These are phyloP conservation scores for Agrocybe chaxingu DNA, from an alignment of 768 basidiomycete species.

Conservation along the genomic window DNA sequence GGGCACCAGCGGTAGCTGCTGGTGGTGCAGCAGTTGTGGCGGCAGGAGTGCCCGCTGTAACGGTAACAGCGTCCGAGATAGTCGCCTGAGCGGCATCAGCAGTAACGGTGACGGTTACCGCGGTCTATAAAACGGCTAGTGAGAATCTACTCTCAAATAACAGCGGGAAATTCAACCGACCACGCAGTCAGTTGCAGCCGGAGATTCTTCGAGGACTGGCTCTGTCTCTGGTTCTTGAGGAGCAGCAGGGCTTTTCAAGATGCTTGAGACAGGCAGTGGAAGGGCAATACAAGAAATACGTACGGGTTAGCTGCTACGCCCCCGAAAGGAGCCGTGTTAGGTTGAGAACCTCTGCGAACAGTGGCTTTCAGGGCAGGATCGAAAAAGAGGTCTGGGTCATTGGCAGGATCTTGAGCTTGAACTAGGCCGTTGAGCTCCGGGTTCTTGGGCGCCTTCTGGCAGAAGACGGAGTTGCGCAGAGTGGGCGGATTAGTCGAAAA, in stretches of 20 bases:
- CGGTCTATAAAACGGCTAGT: slow-evolving; percentile 16
- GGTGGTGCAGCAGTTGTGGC: slow-evolving; percentile 16
- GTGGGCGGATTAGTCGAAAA: slow-evolving; percentile 50
- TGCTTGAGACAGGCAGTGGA: background rate
- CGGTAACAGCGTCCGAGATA: slow-evolving; percentile 24
- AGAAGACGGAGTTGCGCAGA: slow-evolving; percentile 54
- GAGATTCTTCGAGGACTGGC: slow-evolving; percentile 8
- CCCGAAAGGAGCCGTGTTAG: slow-evolving; percentile 47
- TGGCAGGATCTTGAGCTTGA: slow-evolving; percentile 51
- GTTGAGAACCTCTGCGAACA: slow-evolving; percentile 43
- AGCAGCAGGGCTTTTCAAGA: background rate
- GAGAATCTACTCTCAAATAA: background rate
- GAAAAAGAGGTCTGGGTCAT: slow-evolving; percentile 51
- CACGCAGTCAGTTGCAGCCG: slow-evolving; percentile 13
- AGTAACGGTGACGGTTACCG: slow-evolving; percentile 33
- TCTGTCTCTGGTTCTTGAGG: background rate
- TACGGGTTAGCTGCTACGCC: slow-evolving; percentile 12
- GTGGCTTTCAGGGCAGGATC: slow-evolving; percentile 37
- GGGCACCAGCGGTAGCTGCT: slow-evolving; percentile 12
- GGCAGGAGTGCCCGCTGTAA: slow-evolving; percentile 22
- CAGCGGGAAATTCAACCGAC: slow-evolving; percentile 13
- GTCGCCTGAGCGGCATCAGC: slow-evolving; percentile 24
- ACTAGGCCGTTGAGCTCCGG: slow-evolving; percentile 44
- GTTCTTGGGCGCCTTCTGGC: slow-evolving; percentile 51
- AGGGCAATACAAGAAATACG: background rate